These are phyloP conservation scores for Ganoderma sinense DNA, from an alignment of 1,284 basidiomycete genomes.

Conservation along the genomic window DNA sequence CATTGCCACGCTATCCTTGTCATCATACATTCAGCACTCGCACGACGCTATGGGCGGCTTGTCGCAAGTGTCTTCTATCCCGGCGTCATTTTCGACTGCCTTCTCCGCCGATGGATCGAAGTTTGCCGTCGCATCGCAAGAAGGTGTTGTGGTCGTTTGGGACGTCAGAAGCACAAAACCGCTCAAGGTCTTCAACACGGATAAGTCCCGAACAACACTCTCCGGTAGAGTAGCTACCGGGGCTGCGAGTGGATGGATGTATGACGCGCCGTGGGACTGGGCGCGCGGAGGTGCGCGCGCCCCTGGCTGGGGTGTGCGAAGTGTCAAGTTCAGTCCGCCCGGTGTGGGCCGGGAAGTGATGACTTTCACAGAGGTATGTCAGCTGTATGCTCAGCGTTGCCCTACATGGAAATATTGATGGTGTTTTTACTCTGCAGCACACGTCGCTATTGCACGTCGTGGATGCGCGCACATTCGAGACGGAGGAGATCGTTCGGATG, in stretches of 20 bases:
- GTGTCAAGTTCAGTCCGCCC: constrained; percentile 75
- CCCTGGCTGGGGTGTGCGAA: constrained; percentile 81
- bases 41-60: constrained; percentile 40
- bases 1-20: constrained; percentile 64
- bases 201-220: constrained; percentile 49
- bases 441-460: constrained; percentile 78
- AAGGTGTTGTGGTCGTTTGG: constrained; percentile 84
- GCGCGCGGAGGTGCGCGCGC: constrained; percentile 57
- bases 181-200: constrained; percentile 69
- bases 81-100: constrained; percentile 84
- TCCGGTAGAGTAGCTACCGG: constrained; percentile 47
- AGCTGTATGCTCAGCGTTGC: neutral
- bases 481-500: constrained; percentile 72
- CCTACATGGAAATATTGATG: constrained; percentile 1
- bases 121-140: constrained; percentile 88
- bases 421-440: constrained; percentile 54
- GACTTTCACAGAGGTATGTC: constrained; percentile 83
- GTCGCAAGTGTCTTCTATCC: constrained; percentile 48
- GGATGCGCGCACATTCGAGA: constrained; percentile 83
- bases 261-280: constrained; percentile 74
- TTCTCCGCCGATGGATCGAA: constrained; percentile 84
- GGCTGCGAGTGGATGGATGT: constrained; percentile 59
- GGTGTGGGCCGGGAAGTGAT: constrained; percentile 69
- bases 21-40: constrained; percentile 50
- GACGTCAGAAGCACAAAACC: constrained; percentile 78